phyloP scores from a whole-genome alignment of 2,329 filamentous ascomycete species.

The Xylaria digitata region DNA sequence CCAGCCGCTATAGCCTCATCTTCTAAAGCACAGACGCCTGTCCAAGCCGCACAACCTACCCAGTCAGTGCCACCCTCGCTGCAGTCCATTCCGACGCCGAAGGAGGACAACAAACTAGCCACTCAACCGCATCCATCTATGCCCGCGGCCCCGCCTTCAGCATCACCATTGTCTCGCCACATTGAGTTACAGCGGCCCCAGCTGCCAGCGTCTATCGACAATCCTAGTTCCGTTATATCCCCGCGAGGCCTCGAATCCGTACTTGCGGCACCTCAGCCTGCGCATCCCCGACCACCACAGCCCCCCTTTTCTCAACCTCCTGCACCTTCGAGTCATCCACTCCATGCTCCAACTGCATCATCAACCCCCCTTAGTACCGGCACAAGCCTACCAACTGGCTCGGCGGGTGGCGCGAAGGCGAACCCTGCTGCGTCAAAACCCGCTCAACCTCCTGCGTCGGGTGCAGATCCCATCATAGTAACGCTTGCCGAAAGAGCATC shows the following conservation, averaged over 20 bases:
- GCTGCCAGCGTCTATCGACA: conserved; percentile 31
- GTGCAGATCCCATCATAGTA: conserved; percentile 81
- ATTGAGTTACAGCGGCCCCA: conserved; percentile 39
- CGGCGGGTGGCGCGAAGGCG: conserved; percentile 18
- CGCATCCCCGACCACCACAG: conserved; percentile 45
- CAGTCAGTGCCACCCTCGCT: conserved; percentile 16
- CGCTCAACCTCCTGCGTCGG: conserved; percentile 39
- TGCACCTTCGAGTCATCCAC: conserved; percentile 39
- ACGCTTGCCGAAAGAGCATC: conserved; percentile 81
- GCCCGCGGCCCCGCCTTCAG: conserved; percentile 32
- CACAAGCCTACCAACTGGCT: background rate
- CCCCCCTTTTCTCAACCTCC: conserved; percentile 50
- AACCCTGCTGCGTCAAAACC: conserved; percentile 40
- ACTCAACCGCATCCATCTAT: conserved; percentile 41
- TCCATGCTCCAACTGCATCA: conserved; percentile 43
- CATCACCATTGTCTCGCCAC: conserved; percentile 37
- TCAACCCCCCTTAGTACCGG: conserved; percentile 12
- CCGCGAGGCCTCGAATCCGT: conserved; percentile 50
- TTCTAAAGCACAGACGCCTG: conserved; percentile 16
- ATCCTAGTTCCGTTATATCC: conserved; percentile 41
- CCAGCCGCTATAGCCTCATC: conserved; percentile 21
- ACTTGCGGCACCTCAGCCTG: conserved; percentile 48
- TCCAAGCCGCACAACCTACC: conserved; percentile 15
- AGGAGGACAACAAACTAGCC: conserved; percentile 18
- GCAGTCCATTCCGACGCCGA: conserved; percentile 14